Conservation (phyloP, 805 yeast species). For the Suhomyces sp. region DNA sequence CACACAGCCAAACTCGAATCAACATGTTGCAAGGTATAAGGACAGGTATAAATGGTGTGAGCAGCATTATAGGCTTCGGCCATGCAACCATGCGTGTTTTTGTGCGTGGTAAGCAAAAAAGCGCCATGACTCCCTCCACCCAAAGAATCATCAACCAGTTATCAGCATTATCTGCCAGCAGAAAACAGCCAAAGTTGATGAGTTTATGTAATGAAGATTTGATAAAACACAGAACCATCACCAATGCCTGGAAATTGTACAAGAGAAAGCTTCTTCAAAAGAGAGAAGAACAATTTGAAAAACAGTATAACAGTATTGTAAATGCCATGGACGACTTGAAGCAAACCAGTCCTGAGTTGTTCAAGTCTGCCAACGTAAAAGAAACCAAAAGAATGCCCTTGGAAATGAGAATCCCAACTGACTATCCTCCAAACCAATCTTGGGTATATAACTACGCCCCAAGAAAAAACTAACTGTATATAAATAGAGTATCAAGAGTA, state of each 20-base stretch:
- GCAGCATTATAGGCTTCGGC: background rate
- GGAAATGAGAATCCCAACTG: conserved; percentile 85
- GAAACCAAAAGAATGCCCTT: conserved; percentile 70
- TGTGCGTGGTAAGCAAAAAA: conserved; percentile 31
- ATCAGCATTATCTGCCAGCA: conserved; percentile 79
- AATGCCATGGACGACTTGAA: conserved; percentile 74
- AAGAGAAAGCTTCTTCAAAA: conserved; percentile 50
- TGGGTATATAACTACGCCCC: conserved; percentile 62
- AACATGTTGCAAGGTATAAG: background rate
- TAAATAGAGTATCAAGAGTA: background rate
- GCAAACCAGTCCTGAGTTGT: conserved; percentile 51
- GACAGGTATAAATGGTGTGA: background rate
- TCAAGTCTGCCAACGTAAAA: conserved; percentile 55
- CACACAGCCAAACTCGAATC: background rate
- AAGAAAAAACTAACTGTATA: conserved; percentile 1
- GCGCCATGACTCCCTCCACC: conserved; percentile 32
- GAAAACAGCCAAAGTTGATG: conserved; percentile 82
- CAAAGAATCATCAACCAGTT: conserved; percentile 53
- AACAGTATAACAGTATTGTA: conserved; percentile 64
- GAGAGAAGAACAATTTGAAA: conserved; percentile 39
- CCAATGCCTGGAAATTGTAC: conserved; percentile 74
- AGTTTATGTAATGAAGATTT: conserved; percentile 77
- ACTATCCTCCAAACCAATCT: conserved; percentile 75
- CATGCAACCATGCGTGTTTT: conserved; percentile 13
- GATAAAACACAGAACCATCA: conserved; percentile 78